Evolutionary conservation across 352 stramenopile genomes (phyloP).

Genomic region (Globisporangium echinulatum): DNA sequence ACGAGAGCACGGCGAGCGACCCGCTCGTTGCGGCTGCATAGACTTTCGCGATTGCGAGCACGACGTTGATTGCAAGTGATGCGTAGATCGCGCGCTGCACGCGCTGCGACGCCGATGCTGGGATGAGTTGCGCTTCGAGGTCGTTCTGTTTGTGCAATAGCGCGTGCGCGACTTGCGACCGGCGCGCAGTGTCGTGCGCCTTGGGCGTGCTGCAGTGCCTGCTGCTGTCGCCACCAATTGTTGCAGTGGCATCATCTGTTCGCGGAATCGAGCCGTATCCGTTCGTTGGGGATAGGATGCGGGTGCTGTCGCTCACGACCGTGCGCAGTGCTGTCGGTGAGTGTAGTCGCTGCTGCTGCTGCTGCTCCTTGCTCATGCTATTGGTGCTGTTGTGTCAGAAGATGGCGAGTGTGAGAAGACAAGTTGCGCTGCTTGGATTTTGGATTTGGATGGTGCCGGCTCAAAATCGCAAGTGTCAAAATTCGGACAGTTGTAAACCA

Average conservation of each 20-base stretch:
- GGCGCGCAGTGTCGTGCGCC: slow-evolving; percentile 11
- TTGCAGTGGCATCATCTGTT: neutral
- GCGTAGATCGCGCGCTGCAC: slow-evolving; percentile 67
- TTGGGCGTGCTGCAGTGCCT: no score
- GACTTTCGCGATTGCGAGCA: slow-evolving; percentile 62
- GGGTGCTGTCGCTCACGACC: neutral
- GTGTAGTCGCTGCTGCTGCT: neutral
- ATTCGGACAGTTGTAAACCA: no score
- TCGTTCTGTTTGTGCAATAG: slow-evolving; percentile 61
- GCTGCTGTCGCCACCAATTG: neutral
- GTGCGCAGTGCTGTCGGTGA: neutral
- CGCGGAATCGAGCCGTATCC: slow-evolving; percentile 8
- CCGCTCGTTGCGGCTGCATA: slow-evolving; percentile 79
- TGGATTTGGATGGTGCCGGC: no score
- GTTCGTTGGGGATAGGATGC: neutral
- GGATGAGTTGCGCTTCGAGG: slow-evolving; percentile 34
- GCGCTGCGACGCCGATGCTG: slow-evolving; percentile 29
- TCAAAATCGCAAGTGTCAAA: neutral
- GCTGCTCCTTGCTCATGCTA: slow-evolving; percentile 4
- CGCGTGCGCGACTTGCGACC: slow-evolving; percentile 70
- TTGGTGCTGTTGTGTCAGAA: neutral
- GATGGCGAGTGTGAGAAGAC: no score
- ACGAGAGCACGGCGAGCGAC: slow-evolving; percentile 92
- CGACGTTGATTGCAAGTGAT: slow-evolving; percentile 67
- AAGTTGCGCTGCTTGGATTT: neutral